phyloP scores from a whole-genome alignment of 2,329 filamentous ascomycete genomes.

The Trichoderma pleuroti region DNA sequence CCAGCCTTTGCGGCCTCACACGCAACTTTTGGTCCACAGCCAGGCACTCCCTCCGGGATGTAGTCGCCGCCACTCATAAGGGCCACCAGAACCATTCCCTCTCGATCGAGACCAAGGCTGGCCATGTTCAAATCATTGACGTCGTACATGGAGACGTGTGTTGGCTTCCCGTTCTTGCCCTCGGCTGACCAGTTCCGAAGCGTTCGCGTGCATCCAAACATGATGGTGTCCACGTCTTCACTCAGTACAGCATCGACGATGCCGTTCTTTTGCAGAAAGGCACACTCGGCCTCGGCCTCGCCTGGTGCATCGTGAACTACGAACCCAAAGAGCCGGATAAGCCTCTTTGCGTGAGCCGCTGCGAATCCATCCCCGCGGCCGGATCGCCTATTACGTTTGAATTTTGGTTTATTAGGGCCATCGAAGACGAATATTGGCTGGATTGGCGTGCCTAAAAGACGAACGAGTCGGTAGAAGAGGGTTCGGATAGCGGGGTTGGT shows the following conservation, averaged over 20 bases:
- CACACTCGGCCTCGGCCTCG: conserved; percentile 95
- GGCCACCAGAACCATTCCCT: conserved; percentile 91
- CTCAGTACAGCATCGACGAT: conserved; percentile 91
- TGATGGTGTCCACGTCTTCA: conserved; percentile 94
- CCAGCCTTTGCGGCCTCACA: conserved; percentile 87
- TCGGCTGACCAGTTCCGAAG: conserved; percentile 82
- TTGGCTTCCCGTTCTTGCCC: conserved; percentile 64
- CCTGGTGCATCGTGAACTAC: conserved; percentile 82
- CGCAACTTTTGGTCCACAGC: conserved; percentile 82
- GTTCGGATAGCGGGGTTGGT: conserved; percentile 87
- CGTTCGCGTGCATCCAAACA: conserved; percentile 85
- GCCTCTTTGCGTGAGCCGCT: conserved; percentile 73
- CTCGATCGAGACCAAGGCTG: conserved; percentile 64
- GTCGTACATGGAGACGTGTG: conserved; percentile 82
- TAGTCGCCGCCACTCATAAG: conserved; percentile 97
- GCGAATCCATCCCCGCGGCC: conserved; percentile 63
- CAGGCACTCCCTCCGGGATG: conserved; percentile 78
- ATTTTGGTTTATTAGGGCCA: conserved; percentile 75
- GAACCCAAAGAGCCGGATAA: conserved; percentile 83
- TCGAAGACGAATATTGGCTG: conserved; percentile 90
- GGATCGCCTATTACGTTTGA: conserved; percentile 82
- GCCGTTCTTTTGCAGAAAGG: conserved; percentile 73
- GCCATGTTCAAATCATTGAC: conserved; percentile 50
- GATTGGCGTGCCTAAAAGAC: conserved; percentile 71
- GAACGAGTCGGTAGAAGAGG: conserved; percentile 84